Evolutionary conservation across 176 grass and related monocot species (phyloP), one percentile per base, ranked within the genome.

Genomic region (Aegilops speltoides): DNA sequence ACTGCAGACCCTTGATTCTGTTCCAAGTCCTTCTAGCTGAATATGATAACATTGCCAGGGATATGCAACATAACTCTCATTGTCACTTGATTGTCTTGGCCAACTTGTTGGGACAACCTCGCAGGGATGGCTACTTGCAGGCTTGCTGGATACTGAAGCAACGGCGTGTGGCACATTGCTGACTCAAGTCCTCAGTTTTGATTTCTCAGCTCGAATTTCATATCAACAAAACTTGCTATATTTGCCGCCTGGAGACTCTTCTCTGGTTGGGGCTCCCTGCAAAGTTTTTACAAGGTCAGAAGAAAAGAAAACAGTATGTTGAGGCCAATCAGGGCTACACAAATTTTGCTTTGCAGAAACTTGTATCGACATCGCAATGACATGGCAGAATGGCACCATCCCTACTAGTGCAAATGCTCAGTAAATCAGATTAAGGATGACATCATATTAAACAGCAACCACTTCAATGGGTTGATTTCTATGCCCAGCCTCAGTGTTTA

Each of bases 401-500:
- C 62, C 85, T 69, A 80, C 46, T 36, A 91, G 16, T 26, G 12
- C 68, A 78, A 63, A 76, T 77, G 25, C 32, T 45, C 56, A 72
- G 29, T n/a, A 75, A 56, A 73, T 66, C 41, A 57, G 74, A 67
- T n/a, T 32, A 41, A 76, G 38, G 29, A 36, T 56, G 41, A 56
- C 19, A n/a, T n/a, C n/a, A n/a, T n/a, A n/a, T n/a, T 48, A 79
- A 84, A 59, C 4, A 37, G 34, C 10, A 82, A 13, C 63, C 14
- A 65, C 57, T 80, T 57, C 0, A 8, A 62, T 24, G 28, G 31
- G 61, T 92, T 86, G 96, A 85, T 96, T 96, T 72, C 92, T 89
- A 73, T 96, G 91, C 8, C 94, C 97, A 72, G 91, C 92, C 82
- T 83, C 97, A 81, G 93, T 93, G 38, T 96, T 94, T 32, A 96